phyloP scores from a whole-genome alignment of 2,329 filamentous ascomycete genomes.

The Emergomyces pasteurianus region DNA sequence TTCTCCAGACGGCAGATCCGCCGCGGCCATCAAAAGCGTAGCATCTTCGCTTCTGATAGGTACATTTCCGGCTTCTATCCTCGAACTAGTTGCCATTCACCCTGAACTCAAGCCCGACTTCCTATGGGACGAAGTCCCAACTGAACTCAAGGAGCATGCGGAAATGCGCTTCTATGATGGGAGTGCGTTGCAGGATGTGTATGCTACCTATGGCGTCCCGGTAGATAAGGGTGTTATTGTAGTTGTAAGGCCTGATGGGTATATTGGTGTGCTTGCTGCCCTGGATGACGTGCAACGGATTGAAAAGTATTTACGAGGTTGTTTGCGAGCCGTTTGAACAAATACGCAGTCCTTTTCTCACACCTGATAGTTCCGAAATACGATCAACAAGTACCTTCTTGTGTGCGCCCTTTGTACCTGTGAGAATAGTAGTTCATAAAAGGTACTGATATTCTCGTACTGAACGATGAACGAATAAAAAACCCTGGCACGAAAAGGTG shows the following conservation, averaged over 20 bases:
- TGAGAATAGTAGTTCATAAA: neutral
- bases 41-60: conserved; percentile 11
- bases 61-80: conserved; percentile 4
- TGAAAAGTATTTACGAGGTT: conserved; percentile 15
- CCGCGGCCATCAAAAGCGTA: conserved; percentile 15
- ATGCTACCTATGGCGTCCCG: conserved; percentile 25
- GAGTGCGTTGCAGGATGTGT: conserved; percentile 24
- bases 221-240: conserved; percentile 20
- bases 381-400: neutral
- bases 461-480: too few species aligned
- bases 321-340: neutral
- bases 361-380: neutral
- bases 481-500: too few species aligned
- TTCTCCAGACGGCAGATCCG: conserved; percentile 17
- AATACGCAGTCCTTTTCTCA: too few species aligned
- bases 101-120: conserved; percentile 19
- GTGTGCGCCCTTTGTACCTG: neutral
- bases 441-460: too few species aligned
- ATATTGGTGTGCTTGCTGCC: conserved; percentile 19
- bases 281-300: conserved; percentile 18
- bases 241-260: conserved; percentile 29
- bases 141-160: conserved; percentile 20
- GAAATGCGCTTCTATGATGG: conserved; percentile 28
- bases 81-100: conserved; percentile 27
- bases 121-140: conserved; percentile 23